These are phyloP conservation scores for Epichloe baconii DNA, from an alignment of 2,329 filamentous ascomycete genomes.

Conservation along the genomic window DNA sequence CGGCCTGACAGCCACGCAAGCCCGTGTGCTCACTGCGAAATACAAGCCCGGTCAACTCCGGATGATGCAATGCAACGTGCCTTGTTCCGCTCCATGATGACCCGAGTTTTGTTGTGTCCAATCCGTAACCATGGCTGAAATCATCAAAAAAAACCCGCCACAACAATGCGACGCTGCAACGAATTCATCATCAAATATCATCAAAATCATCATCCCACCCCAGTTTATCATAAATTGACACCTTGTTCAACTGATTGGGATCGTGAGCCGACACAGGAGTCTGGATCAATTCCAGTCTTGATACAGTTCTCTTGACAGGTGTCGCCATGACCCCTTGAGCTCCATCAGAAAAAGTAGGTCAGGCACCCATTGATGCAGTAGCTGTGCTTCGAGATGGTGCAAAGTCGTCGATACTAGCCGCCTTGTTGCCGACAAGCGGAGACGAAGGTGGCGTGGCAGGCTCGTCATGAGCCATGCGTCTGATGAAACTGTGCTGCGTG, in stretches of 20 bases:
- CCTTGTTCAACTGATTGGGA: slow-evolving; percentile 13
- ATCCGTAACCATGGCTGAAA: neutral
- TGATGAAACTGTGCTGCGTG: slow-evolving; percentile 16
- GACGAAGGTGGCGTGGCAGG: slow-evolving; percentile 24
- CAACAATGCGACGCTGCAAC: slow-evolving; percentile 1
- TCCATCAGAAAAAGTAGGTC: slow-evolving; percentile 7
- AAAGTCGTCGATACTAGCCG: slow-evolving; percentile 7
- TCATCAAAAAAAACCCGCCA: slow-evolving; percentile 4
- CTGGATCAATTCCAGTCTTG: slow-evolving; percentile 6
- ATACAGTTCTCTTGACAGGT: slow-evolving; percentile 23
- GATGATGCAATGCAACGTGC: neutral
- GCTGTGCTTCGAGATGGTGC: slow-evolving; percentile 7
- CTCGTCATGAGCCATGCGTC: slow-evolving; percentile 14
- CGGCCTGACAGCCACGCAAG: neutral
- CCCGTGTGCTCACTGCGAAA: neutral
- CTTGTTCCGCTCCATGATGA: neutral
- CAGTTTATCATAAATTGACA: slow-evolving; percentile 39
- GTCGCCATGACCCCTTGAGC: slow-evolving; percentile 22
- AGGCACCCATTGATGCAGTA: slow-evolving; percentile 9
- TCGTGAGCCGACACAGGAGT: slow-evolving; percentile 9
- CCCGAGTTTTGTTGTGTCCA: neutral
- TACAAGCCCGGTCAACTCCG: neutral
- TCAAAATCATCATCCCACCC: slow-evolving; percentile 48
- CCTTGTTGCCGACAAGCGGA: slow-evolving; percentile 17
- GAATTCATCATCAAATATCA: slow-evolving; percentile 24